A percentile compares a stretch with the other conserved stretches of the same genome.
Evolutionary conservation across 1,284 basidiomycete genomes (phyloP).

Genomic region (Sphagnurus paluster): DNA sequence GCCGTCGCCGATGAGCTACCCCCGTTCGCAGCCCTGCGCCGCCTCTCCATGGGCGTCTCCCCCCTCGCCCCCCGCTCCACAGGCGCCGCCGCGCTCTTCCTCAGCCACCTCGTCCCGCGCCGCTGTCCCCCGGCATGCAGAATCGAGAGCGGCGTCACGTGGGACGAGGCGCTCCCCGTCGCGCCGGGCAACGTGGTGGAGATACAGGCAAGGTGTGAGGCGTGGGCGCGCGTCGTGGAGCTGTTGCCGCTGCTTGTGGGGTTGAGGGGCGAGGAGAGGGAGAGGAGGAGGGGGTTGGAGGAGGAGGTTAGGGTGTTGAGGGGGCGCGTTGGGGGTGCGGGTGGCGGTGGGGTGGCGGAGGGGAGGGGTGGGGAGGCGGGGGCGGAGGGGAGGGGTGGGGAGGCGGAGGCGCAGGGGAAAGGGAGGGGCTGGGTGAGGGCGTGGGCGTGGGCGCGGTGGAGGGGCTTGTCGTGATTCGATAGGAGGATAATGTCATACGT

Average conservation of each 20-base stretch:
- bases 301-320: too few relatives aligned
- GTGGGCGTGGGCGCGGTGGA: too few relatives aligned
- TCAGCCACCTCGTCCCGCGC: slow-evolving; percentile 49
- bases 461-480: too few relatives aligned
- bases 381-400: too few relatives aligned
- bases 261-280: slow-evolving; percentile 49
- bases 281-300: slow-evolving; percentile 38
- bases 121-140: too few relatives aligned
- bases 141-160: slow-evolving; percentile 46
- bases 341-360: too few relatives aligned
- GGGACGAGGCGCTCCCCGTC: slow-evolving; percentile 35
- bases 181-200: slow-evolving; percentile 18
- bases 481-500: too few relatives aligned
- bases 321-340: too few relatives aligned
- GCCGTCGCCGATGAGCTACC: slow-evolving; percentile 37
- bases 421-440: too few relatives aligned
- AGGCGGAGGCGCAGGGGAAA: too few relatives aligned
- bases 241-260: slow-evolving; percentile 49
- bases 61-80: slow-evolving; percentile 39
- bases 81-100: slow-evolving; percentile 47
- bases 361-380: too few relatives aligned
- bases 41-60: slow-evolving; percentile 51
- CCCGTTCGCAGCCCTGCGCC: slow-evolving; percentile 46
- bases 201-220: slow-evolving; percentile 32
- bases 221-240: slow-evolving; percentile 46